Evolutionary conservation across 805 yeast genomes (phyloP).

Genomic region (Ogataea minuta): DNA sequence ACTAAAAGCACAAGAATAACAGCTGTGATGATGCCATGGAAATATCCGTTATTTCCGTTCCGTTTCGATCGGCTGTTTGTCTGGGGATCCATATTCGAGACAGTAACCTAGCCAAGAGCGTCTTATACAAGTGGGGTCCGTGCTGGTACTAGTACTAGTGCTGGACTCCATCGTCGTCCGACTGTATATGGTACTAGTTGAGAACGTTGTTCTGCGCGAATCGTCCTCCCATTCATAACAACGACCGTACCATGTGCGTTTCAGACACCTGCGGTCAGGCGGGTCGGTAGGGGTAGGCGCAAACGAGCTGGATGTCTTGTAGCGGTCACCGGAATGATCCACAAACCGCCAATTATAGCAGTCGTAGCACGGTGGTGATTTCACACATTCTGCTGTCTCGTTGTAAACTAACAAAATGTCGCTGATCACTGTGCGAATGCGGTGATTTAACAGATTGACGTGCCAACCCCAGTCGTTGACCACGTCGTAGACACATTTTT

Average conservation of each 20-base stretch:
- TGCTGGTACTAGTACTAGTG: constrained; percentile 4
- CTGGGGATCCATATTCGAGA: constrained; percentile 18
- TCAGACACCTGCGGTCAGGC: constrained; percentile 46
- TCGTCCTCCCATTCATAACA: constrained; percentile 37
- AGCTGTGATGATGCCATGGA: no score
- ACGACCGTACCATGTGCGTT: constrained; percentile 66
- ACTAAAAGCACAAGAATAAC: background rate
- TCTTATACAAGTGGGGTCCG: constrained; percentile 13
- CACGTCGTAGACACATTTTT: constrained; percentile 82
- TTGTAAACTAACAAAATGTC: constrained; percentile 71
- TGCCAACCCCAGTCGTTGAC: constrained; percentile 90
- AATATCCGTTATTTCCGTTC: no score
- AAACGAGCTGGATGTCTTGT: constrained; percentile 29
- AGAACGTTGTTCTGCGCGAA: constrained; percentile 12
- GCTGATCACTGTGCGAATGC: constrained; percentile 88
- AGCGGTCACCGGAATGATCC: constrained; percentile 40
- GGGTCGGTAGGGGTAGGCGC: constrained; percentile 24
- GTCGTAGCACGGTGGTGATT: constrained; percentile 82
- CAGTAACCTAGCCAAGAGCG: constrained; percentile 25
- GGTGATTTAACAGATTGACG: constrained; percentile 81
- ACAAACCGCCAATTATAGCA: constrained; percentile 87
- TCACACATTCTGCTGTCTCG: constrained; percentile 68
- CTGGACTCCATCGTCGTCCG: constrained; percentile 6
- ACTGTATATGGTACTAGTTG: constrained; percentile 8
- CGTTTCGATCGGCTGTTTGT: background rate